Evolutionary conservation across 768 basidiomycete genomes (phyloP).

Genomic region (Lentinula edodes): DNA sequence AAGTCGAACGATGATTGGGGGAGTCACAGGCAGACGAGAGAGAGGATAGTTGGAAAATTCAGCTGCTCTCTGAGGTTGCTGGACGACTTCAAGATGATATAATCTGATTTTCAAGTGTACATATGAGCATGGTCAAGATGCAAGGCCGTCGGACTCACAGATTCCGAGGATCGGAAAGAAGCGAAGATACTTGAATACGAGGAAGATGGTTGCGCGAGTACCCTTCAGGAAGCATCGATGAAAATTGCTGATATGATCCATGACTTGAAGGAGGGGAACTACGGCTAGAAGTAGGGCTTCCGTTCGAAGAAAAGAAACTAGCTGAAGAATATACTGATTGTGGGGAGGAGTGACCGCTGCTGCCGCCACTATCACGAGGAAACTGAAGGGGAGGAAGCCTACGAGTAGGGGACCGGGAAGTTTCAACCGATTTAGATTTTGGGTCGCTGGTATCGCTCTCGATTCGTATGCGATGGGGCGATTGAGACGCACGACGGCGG

Average conservation of each 20-base stretch:
- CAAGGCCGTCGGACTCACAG: conserved; percentile 31
- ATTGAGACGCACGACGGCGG: not conserved
- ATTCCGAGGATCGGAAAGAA: conserved; percentile 47
- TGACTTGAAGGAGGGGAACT: conserved; percentile 41
- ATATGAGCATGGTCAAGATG: too few species aligned
- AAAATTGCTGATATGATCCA: conserved; percentile 27
- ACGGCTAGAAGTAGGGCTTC: conserved; percentile 42
- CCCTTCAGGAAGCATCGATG: conserved; percentile 27
- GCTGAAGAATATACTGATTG: conserved; percentile 7
- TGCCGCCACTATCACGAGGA: not conserved
- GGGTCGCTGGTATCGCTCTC: not conserved
- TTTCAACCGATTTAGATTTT: not conserved
- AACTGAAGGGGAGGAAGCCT: not conserved
- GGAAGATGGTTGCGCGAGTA: conserved; percentile 36
- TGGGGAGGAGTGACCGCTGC: conserved; percentile 9
- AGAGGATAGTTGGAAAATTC: conserved; percentile 73
- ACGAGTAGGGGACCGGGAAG: conserved; percentile 2
- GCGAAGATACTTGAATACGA: conserved; percentile 53
- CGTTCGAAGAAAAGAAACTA: conserved; percentile 24
- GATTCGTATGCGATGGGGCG: not conserved
- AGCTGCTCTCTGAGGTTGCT: conserved; percentile 78
- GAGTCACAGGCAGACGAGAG: conserved; percentile 78
- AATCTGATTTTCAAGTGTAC: conserved; percentile 29
- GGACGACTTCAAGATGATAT: conserved; percentile 81
- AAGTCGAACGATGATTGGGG: conserved; percentile 78